Conservation (phyloP, 805 yeast genomes). For the Candida krabiensis region DNA sequence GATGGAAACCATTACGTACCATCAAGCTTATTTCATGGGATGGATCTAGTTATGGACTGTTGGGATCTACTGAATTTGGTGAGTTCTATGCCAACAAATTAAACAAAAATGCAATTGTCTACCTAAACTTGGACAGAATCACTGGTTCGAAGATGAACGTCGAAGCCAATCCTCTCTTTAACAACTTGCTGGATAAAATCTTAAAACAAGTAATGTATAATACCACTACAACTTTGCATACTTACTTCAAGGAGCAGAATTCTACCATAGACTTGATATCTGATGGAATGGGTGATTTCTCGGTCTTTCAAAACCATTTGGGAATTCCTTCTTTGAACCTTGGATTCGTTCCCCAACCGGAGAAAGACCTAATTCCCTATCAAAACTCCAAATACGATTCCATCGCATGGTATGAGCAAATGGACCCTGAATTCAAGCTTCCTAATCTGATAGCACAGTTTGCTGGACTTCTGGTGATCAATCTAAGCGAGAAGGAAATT, state of each 20-base stretch:
- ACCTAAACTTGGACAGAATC: constrained; percentile 54
- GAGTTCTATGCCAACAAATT: constrained; percentile 44
- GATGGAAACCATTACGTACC: constrained; percentile 44
- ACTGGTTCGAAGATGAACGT: constrained; percentile 50
- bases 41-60: constrained; percentile 47
- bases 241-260: constrained; percentile 44
- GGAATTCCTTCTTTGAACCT: constrained; percentile 65
- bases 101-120: constrained; percentile 46
- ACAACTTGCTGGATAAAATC: constrained; percentile 42
- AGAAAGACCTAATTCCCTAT: constrained; percentile 53
- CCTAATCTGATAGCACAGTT: constrained; percentile 62
- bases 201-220: constrained; percentile 46
- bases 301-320: constrained; percentile 62
- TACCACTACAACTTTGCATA: constrained; percentile 42
- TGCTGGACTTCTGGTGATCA: constrained; percentile 54
- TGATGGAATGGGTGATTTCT: constrained; percentile 50
- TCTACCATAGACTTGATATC: constrained; percentile 43
- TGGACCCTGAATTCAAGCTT: constrained; percentile 44
- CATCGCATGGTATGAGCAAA: constrained; percentile 50
- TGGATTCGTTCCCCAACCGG: constrained; percentile 38
- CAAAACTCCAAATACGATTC: constrained; percentile 62
- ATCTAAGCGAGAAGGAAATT: constrained; percentile 58
- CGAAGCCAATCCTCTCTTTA: constrained; percentile 58
- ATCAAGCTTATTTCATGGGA: constrained; percentile 43
- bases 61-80: constrained; percentile 59